Conservation (phyloP, 1,284 basidiomycete species). For the Anthracocystis walkeri region DNA sequence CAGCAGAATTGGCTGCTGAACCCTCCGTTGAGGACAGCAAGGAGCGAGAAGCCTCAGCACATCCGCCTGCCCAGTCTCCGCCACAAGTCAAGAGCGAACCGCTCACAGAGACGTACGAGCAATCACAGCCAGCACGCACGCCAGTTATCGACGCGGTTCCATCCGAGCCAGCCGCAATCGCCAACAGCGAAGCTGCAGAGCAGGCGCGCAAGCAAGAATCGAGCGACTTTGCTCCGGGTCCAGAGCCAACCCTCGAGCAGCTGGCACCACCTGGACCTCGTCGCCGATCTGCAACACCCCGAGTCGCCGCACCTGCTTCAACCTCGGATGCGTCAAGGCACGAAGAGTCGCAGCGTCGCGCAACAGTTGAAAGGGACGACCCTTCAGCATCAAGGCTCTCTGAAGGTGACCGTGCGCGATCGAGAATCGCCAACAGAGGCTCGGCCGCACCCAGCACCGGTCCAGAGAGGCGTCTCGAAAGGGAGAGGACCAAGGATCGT, state of each 20-base stretch:
- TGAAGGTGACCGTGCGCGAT: conserved; percentile 15
- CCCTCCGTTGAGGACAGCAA: background rate
- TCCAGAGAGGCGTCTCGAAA: conserved; percentile 29
- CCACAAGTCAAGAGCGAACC: conserved; percentile 24
- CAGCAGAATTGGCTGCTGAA: background rate
- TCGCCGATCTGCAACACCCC: conserved; percentile 12
- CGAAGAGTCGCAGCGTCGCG: conserved; percentile 11
- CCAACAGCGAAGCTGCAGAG: background rate
- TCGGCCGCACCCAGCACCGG: conserved; percentile 22
- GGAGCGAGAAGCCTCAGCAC: background rate
- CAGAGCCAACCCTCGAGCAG: background rate
- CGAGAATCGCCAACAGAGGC: conserved; percentile 15
- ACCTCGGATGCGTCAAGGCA: conserved; percentile 3
- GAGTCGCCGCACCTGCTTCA: background rate
- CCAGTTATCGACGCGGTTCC: background rate
- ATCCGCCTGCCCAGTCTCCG: background rate
- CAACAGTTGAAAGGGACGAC: conserved; percentile 11
- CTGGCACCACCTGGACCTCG: conserved; percentile 1
- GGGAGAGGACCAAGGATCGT: conserved; percentile 36
- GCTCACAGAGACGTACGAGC: conserved; percentile 5
- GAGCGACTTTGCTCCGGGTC: background rate
- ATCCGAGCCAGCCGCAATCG: background rate
- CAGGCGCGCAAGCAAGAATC: background rate
- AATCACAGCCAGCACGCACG: conserved; percentile 1
- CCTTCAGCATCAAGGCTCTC: conserved; percentile 4